phyloP scores from a whole-genome alignment of 257 asterid species.

The Primulina tabacum region DNA sequence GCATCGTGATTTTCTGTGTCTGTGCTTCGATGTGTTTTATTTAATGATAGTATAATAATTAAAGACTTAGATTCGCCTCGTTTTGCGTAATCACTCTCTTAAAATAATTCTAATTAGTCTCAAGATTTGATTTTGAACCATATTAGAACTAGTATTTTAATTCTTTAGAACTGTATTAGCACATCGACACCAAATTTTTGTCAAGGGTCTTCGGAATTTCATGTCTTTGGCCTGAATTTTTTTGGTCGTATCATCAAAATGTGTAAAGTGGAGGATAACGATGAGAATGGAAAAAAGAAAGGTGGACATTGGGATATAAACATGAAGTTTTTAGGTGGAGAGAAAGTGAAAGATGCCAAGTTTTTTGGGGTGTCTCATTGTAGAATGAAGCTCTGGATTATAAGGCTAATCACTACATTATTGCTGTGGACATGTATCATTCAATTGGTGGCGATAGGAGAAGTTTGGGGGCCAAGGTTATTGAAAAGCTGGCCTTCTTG shows the following conservation, averaged over 20 bases:
- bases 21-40: not conserved
- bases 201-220: not conserved
- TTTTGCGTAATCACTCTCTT: not conserved
- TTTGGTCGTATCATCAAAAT: not conserved
- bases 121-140: not conserved
- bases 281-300: not conserved
- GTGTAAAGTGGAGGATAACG: slow-evolving; percentile 10
- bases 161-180: not conserved
- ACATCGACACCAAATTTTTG: not conserved
- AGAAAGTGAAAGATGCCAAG: slow-evolving; percentile 6
- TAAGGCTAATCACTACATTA: slow-evolving; percentile 10
- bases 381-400: slow-evolving; percentile 17
- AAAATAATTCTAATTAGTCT: not conserved
- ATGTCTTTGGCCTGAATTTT: not conserved
- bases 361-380: not conserved
- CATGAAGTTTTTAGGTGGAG: slow-evolving; percentile 8
- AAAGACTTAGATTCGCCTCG: slow-evolving; percentile 8
- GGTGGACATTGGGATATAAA: not conserved
- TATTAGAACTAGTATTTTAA: not conserved
- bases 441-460: slow-evolving; percentile 17
- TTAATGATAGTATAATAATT: no score
- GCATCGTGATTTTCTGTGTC: not conserved
- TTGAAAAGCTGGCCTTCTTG: slow-evolving; percentile 18
- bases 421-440: slow-evolving; percentile 18
- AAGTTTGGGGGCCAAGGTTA: slow-evolving; percentile 16